A percentile compares a stretch with the other conserved stretches of the same genome.
Conservation (phyloP, 257 asterid genomes). For the Ehretia macrophylla region DNA sequence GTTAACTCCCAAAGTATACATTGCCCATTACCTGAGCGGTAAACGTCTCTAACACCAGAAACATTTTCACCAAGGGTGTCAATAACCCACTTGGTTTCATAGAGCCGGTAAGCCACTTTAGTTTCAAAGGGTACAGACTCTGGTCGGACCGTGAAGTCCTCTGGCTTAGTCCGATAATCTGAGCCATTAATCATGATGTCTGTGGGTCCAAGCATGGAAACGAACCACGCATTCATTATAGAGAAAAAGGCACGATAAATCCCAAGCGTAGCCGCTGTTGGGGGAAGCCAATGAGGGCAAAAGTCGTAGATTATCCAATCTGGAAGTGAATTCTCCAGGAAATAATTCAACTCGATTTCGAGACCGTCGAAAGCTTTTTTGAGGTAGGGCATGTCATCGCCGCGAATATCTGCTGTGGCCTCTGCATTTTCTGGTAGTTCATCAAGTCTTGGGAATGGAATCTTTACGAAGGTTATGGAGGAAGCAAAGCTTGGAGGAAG, state of each 20-base stretch:
- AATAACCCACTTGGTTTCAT: conserved; percentile 6
- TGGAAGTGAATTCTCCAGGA: conserved; percentile 11
- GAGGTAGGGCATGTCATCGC: conserved; percentile 7
- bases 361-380: conserved; percentile 30
- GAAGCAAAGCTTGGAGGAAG: conserved; percentile 14
- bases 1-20: too few species aligned
- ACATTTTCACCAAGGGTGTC: background rate
- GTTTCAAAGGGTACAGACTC: conserved; percentile 25
- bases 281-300: conserved; percentile 18
- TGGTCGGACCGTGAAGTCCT: conserved; percentile 18
- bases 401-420: conserved; percentile 25
- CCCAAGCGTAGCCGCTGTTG: background rate
- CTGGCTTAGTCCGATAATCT: background rate
- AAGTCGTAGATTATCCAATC: conserved; percentile 29
- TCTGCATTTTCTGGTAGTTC: conserved; percentile 26
- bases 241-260: conserved; percentile 7
- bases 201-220: background rate
- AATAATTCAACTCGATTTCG: background rate
- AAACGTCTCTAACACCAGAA: background rate
- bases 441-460: conserved; percentile 21
- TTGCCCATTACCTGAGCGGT: background rate
- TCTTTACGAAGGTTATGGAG: conserved; percentile 11
- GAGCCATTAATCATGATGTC: background rate
- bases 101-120: background rate
- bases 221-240: background rate